phyloP scores from a whole-genome alignment of 2,329 filamentous ascomycete species.

The Pseudogymnoascus sp. region DNA sequence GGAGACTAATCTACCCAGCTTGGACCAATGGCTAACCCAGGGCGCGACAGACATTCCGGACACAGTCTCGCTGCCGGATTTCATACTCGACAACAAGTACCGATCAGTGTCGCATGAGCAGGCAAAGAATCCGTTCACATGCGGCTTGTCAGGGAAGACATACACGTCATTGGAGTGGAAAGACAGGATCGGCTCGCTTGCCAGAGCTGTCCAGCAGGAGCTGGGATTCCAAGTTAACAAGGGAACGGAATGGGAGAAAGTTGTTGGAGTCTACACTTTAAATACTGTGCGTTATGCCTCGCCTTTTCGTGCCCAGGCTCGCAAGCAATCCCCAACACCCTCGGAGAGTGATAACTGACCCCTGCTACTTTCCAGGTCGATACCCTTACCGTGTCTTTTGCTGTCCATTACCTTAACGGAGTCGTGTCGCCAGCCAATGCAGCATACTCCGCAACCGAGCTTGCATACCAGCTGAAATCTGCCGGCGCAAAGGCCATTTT shows the following conservation, averaged over 20 bases:
- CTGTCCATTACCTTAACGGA: conserved; percentile 63
- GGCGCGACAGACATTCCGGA: conserved; percentile 42
- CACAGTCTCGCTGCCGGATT: conserved; percentile 62
- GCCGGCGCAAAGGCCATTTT: conserved; percentile 63
- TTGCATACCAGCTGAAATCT: conserved; percentile 64
- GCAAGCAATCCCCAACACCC: background rate
- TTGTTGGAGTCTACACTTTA: conserved; percentile 61
- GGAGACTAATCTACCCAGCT: background rate
- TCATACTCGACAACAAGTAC: conserved; percentile 63
- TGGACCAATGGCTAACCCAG: background rate
- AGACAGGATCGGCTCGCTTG: conserved; percentile 55
- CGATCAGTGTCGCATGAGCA: conserved; percentile 55
- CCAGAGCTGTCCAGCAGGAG: conserved; percentile 58
- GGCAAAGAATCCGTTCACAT: conserved; percentile 62
- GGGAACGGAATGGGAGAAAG: conserved; percentile 70
- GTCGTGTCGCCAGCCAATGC: conserved; percentile 68
- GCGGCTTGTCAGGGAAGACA: conserved; percentile 59
- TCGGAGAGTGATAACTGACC: background rate
- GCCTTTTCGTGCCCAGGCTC: background rate
- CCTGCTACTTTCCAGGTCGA: conserved; percentile 47
- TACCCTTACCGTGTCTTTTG: conserved; percentile 62
- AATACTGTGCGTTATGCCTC: conserved; percentile 52
- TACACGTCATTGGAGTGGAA: conserved; percentile 55
- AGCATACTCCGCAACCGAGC: conserved; percentile 60
- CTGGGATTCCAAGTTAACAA: conserved; percentile 59